Evolutionary conservation across 495 filamentous ascomycete genomes (phyloP), one percentile per base, ranked within the genome.

Genomic region (Trichoderma parareesei): DNA sequence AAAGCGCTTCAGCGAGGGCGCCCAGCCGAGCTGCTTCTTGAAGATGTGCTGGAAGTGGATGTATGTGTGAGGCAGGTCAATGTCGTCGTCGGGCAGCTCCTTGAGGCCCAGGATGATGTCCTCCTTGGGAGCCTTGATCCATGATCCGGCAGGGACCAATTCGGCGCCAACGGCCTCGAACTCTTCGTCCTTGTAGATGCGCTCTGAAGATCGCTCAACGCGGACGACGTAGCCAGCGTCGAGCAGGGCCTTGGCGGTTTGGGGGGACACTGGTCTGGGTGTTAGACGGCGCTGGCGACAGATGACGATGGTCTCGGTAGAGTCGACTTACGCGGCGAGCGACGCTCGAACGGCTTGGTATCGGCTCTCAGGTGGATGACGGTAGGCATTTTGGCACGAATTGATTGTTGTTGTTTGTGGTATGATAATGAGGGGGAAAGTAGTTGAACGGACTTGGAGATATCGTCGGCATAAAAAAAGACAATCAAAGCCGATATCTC

Each of bases 71-170:
- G 55, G 55, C 11, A 60, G 55, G 18, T 20, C n/a, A 48, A 14
- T 92, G 41, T 87, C 85, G 69, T 96, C 89, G 71, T 95, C 92
- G 7, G 90, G 90, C 16, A 97, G 82, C 79, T 97, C 94, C 83
- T 98, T 98, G 60, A 98, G 82, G 44, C 94, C 93, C 66, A 97
- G 82, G 69, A 96, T 91, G 71, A 92, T 90, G 71, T 93, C 85
- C 65, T 91, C 85, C 67, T 82, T 78, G 33, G 94, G 91, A 0
- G 87, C 90, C 63, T 83, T 76, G 18, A 73, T 80, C 93, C 94
- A 98, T 59, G 85, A 90, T 38, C 89, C 87, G 70, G 90, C 88
- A 16, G 87, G 85, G 5, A 97, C 89, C n/a, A 97, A 79, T 4
- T 78, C 87, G 37, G 87, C 89, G 40, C 92, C 92, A 20, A 86